Base-by-base conservation (phyloP, 2,329 filamentous ascomycete species). In the Fusarium piperis region DNA sequence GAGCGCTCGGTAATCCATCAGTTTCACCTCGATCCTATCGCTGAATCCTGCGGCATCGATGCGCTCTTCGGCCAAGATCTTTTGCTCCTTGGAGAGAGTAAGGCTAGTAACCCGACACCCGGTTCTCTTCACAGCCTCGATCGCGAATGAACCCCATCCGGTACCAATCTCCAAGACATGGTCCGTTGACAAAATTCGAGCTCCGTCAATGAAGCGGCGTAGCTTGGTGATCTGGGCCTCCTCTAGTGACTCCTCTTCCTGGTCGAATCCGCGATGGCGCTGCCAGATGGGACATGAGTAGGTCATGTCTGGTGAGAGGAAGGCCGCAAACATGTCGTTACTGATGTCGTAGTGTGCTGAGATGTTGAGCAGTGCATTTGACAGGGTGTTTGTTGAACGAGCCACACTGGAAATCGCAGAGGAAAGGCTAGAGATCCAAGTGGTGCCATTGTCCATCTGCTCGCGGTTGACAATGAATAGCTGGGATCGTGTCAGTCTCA, bases 101-200 rank as follows among this genome's bases (percentile, higher is more conserved):
- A 94, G 79, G 62, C 86, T 90, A 2, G 92, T 94, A 2, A 94
- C 89, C 20, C 85, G 85, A 77, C 92, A 94, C 7, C 90, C 90
- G 0, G 91, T 93, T 71, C 81, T 85, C 66, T 85, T 83, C 1
- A 92, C 91, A 1, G 91, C 92, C 68, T 89, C 86, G 44, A 94
- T 93, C 4, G 92, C 91, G 73, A 94, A 91, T 36, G 89, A 91
- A 2, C 92, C 92, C 92, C 92, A 94, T 13, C 92, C 92, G 2
- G 91, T 93, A 3, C 92, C 92, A 60, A 94, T 93, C 73, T 94
- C 92, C 16, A 94, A 81, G 2, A 94, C 88, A 75, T 93, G 91
- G 68, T 94, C 91, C 2, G 85, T 85, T 0, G 85, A 64, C 68
- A 91, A 90, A 70, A 94, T 89, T 53, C 83, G 86, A 15, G 90